Conservation (phyloP, 176 grass and related monocot genomes). For the Raddia distichophylla region DNA sequence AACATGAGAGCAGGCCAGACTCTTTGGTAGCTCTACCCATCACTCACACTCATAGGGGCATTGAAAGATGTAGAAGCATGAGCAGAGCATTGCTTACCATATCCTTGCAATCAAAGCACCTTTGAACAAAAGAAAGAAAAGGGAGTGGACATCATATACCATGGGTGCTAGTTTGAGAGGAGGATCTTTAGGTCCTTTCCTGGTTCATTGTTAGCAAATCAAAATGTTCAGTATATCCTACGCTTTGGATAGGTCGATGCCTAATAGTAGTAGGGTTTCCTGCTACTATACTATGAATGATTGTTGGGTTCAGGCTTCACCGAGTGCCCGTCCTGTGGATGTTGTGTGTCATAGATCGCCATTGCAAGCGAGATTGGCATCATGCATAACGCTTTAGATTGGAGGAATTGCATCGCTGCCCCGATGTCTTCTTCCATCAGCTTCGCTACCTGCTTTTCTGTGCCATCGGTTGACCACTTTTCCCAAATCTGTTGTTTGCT, state of each 20-base stretch:
- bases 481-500: slow-evolving; percentile 80
- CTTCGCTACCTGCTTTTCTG: slow-evolving; percentile 88
- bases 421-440: slow-evolving; percentile 88
- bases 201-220: slow-evolving; percentile 34
- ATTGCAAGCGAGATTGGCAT: slow-evolving; percentile 91
- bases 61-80: slow-evolving; percentile 54
- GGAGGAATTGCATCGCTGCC: slow-evolving; percentile 89
- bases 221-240: slow-evolving; percentile 39
- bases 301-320: slow-evolving; percentile 80
- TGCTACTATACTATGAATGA: slow-evolving; percentile 57
- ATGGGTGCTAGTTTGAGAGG: slow-evolving; percentile 39
- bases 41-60: slow-evolving; percentile 51
- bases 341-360: slow-evolving; percentile 83
- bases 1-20: slow-evolving; percentile 48
- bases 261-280: slow-evolving; percentile 26
- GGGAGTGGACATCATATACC: slow-evolving; percentile 56
- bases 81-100: slow-evolving; percentile 54
- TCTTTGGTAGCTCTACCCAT: slow-evolving; percentile 47
- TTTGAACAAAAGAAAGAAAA: slow-evolving; percentile 60
- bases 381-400: slow-evolving; percentile 92
- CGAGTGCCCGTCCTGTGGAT: slow-evolving; percentile 52
- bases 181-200: slow-evolving; percentile 57
- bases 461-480: slow-evolving; percentile 88
- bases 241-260: slow-evolving; percentile 38
- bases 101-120: slow-evolving; percentile 57